Percentiles rank a stretch among this genome's conserved stretches.
phyloP scores from a whole-genome alignment of 2,329 filamentous ascomycete genomes.

The Diaporthe vaccinii region DNA sequence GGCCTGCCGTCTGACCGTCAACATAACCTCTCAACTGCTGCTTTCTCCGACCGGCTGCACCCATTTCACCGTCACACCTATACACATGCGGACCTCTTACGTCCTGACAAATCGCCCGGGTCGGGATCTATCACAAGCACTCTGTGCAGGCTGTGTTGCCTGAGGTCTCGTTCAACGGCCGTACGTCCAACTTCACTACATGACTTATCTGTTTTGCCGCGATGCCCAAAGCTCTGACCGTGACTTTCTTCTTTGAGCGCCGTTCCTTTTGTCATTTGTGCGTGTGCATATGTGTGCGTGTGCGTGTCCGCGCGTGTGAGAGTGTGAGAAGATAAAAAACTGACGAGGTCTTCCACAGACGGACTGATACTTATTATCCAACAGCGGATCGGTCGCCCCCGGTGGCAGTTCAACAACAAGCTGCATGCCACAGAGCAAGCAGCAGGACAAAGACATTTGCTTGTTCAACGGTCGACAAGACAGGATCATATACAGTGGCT shows the following conservation, averaged over 20 bases:
- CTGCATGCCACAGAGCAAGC: constrained; percentile 9
- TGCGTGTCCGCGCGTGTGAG: constrained; percentile 9
- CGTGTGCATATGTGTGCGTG: background rate
- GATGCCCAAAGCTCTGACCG: background rate
- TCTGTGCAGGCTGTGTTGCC: constrained; percentile 3
- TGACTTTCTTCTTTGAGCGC: background rate
- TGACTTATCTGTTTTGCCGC: constrained; percentile 10
- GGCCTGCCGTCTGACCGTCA: constrained; percentile 3
- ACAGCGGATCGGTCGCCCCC: constrained; percentile 20
- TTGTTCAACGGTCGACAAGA: constrained; percentile 26
- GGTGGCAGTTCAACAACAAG: constrained; percentile 14
- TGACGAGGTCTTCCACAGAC: constrained; percentile 26
- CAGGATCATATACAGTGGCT: background rate
- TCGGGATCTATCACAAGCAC: constrained; percentile 3
- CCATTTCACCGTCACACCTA: constrained; percentile 36
- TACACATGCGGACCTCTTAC: constrained; percentile 24
- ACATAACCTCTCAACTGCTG: background rate
- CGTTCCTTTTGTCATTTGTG: background rate
- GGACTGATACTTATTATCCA: constrained; percentile 11
- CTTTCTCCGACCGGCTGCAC: constrained; percentile 18
- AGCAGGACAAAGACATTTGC: constrained; percentile 20
- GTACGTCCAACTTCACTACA: constrained; percentile 22
- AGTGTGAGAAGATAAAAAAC: constrained; percentile 14
- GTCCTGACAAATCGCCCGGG: constrained; percentile 5
- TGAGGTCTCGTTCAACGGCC: constrained; percentile 13